A percentile compares a stretch with the other conserved stretches of the same genome.
Conservation (phyloP, 2,329 filamentous ascomycete species). For the Fusarium scirpi region DNA sequence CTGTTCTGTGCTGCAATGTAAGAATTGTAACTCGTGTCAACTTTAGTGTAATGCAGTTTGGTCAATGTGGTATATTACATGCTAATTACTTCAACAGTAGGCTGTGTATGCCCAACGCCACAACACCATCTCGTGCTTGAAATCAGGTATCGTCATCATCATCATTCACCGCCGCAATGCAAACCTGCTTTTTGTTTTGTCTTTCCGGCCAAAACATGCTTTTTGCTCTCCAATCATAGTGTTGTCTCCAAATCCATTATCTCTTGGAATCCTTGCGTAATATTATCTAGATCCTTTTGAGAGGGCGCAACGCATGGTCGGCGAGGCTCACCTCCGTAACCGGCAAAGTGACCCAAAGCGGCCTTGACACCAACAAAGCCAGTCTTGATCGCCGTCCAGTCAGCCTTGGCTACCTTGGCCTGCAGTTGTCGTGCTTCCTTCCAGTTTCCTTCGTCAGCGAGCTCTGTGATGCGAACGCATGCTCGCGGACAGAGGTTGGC, state of each 20-base stretch:
- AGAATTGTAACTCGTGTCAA: not conserved
- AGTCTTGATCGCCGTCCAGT: constrained; percentile 62
- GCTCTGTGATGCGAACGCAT: constrained; percentile 52
- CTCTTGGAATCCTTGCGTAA: constrained; percentile 54
- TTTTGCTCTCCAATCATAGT: constrained; percentile 30
- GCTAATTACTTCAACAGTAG: constrained; percentile 34
- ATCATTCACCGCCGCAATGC: constrained; percentile 25
- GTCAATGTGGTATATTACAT: constrained; percentile 14
- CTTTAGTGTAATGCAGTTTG: not conserved
- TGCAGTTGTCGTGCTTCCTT: constrained; percentile 54
- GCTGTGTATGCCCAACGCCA: constrained; percentile 40
- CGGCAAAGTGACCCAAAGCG: constrained; percentile 56
- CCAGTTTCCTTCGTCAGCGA: constrained; percentile 51
- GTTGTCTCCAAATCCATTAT: constrained; percentile 49
- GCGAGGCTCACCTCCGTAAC: constrained; percentile 56
- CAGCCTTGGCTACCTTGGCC: constrained; percentile 57
- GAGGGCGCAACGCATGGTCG: constrained; percentile 54
- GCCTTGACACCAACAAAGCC: constrained; percentile 63
- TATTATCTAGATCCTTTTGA: constrained; percentile 50
- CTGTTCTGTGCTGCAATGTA: not conserved
- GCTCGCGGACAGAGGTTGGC: constrained; percentile 56
- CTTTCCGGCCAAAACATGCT: constrained; percentile 18
- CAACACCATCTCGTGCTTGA: constrained; percentile 41
- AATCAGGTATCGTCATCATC: constrained; percentile 37
- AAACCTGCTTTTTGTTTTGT: constrained; percentile 26